Evolutionary conservation across 1,284 basidiomycete genomes (phyloP).

Genomic region (Trametes pubescens): DNA sequence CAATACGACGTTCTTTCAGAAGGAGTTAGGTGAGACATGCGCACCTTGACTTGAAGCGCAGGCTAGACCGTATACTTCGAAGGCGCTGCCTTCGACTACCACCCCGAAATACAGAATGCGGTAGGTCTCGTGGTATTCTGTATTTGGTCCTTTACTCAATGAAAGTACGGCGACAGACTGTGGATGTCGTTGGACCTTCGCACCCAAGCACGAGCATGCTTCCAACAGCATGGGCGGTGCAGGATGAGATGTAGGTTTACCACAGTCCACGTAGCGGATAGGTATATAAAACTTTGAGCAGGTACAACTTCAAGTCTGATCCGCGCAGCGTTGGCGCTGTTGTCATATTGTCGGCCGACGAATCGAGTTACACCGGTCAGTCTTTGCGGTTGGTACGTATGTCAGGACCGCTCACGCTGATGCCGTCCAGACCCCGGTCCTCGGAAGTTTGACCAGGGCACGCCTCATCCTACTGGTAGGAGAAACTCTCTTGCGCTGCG

Average conservation of each 20-base stretch:
- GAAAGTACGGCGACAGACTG: conserved; percentile 52
- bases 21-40: conserved; percentile 50
- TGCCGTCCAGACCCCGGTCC: conserved; percentile 53
- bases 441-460: conserved; percentile 63
- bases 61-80: not conserved
- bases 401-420: not conserved
- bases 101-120: conserved; percentile 70
- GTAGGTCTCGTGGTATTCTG: conserved; percentile 43
- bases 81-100: conserved; percentile 81
- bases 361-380: conserved; percentile 68
- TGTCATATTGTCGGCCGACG: conserved; percentile 74
- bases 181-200: conserved; percentile 64
- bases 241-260: conserved; percentile 61
- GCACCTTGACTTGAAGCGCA: not conserved
- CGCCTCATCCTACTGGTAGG: conserved; percentile 69
- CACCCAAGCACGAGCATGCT: conserved; percentile 75
- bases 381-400: not conserved
- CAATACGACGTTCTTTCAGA: conserved; percentile 70
- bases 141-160: conserved; percentile 10
- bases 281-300: conserved; percentile 33
- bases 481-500: conserved; percentile 1
- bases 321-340: conserved; percentile 71
- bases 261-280: too few relatives aligned
- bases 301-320: conserved; percentile 84
- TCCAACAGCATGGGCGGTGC: conserved; percentile 68